phyloP scores from a whole-genome alignment of 306 rosid species.

The Astragalus membranaceus region DNA sequence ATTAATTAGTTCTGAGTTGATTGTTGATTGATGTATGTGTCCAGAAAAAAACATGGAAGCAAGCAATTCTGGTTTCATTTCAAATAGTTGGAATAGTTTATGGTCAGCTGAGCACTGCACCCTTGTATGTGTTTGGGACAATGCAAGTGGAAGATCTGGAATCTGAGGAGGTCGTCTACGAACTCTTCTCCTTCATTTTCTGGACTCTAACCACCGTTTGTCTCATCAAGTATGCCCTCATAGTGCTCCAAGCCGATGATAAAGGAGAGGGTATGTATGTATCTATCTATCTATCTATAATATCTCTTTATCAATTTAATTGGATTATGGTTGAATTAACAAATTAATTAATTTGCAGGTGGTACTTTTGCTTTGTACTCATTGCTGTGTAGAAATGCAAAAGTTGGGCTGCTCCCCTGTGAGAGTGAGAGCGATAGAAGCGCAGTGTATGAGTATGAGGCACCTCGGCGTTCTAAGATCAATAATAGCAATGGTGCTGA shows the following conservation, averaged over 20 bases:
- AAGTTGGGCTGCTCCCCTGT: conserved; percentile 67
- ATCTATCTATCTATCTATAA: too few species aligned
- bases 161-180: conserved; percentile 44
- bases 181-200: conserved; percentile 66
- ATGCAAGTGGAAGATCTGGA: conserved; percentile 24
- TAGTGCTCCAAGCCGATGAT: conserved; percentile 64
- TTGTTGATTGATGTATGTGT: not conserved
- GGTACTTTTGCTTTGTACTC: conserved; percentile 80
- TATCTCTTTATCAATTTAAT: too few species aligned
- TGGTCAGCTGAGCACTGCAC: conserved; percentile 79
- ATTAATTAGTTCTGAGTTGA: too few species aligned
- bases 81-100: conserved; percentile 77
- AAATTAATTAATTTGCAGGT: conserved; percentile 28
- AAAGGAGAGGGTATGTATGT: conserved; percentile 49
- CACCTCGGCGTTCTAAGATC: conserved; percentile 8
- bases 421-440: conserved; percentile 2
- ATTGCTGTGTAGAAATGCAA: conserved; percentile 75
- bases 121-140: conserved; percentile 67
- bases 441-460: too few species aligned
- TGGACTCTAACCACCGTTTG: conserved; percentile 67
- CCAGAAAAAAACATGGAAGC: conserved; percentile 60
- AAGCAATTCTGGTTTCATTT: conserved; percentile 54
- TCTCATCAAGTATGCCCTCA: conserved; percentile 53
- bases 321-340: too few species aligned
- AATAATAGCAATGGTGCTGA: conserved; percentile 26